These are phyloP conservation scores for Pythium sp. DNA, from an alignment of 352 stramenopile species.

Conservation along the genomic window DNA sequence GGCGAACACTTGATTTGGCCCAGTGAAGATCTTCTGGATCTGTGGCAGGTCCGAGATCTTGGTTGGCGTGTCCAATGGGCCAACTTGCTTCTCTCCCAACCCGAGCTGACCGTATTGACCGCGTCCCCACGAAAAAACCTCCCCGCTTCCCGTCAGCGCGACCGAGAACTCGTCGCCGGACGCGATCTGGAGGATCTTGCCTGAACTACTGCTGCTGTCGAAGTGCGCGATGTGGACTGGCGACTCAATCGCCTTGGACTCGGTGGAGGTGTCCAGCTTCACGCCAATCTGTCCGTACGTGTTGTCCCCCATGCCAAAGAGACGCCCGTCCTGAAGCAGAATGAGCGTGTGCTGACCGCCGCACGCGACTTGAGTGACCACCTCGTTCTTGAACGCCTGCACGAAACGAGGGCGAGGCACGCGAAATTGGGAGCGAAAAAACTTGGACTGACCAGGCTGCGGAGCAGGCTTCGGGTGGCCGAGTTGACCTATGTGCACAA, in stretches of 20 bases:
- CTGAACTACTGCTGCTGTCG: conserved; percentile 12
- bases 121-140: conserved; percentile 74
- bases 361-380: conserved; percentile 57
- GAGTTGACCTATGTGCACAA: conserved; percentile 40
- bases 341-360: conserved; percentile 71
- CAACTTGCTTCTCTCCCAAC: conserved; percentile 35
- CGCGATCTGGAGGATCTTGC: conserved; percentile 39
- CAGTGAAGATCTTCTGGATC: conserved; percentile 64
- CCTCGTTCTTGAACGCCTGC: conserved; percentile 54
- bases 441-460: conserved; percentile 60
- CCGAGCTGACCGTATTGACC: conserved; percentile 71
- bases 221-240: conserved; percentile 30
- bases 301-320: conserved; percentile 78
- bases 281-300: conserved; percentile 65
- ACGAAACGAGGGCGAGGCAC: conserved; percentile 65
- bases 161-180: conserved; percentile 71
- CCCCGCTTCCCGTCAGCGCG: conserved; percentile 42
- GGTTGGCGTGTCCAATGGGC: conserved; percentile 39
- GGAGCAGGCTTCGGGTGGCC: conserved; percentile 57
- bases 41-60: conserved; percentile 47
- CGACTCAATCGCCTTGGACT: conserved; percentile 34
- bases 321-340: conserved; percentile 49
- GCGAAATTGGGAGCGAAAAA: conserved; percentile 78
- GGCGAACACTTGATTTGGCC: conserved; percentile 74
- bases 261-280: conserved; percentile 21